Percentiles rank a stretch among this genome's conserved stretches.
phyloP scores from a whole-genome alignment of 176 grass and related monocot genomes.

The Zea luxurians region DNA sequence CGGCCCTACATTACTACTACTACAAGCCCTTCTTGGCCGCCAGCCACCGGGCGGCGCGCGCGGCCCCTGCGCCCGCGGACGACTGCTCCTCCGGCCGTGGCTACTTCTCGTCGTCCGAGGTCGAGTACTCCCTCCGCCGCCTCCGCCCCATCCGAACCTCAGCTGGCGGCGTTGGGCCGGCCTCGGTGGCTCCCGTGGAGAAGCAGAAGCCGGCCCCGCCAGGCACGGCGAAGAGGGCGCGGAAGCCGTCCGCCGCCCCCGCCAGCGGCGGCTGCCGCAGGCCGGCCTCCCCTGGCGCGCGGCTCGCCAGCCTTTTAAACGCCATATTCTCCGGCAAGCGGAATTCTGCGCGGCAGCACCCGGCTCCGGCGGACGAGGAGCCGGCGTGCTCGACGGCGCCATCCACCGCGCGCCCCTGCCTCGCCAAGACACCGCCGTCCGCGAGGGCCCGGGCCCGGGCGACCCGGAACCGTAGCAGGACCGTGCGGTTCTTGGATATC shows the following conservation, averaged over 20 bases:
- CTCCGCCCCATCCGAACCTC: slow-evolving; percentile 49
- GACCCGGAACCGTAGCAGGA: slow-evolving; percentile 42
- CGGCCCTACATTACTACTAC: slow-evolving; percentile 23
- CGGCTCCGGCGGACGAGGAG: slow-evolving; percentile 24
- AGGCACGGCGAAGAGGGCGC: slow-evolving; percentile 45
- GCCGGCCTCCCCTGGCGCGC: slow-evolving; percentile 73
- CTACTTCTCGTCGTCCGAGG: slow-evolving; percentile 83
- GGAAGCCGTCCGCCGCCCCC: slow-evolving; percentile 37
- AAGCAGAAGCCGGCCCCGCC: neutral
- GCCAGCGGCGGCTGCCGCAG: slow-evolving; percentile 37
- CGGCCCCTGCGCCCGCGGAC: slow-evolving; percentile 23
- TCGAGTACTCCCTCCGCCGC: slow-evolving; percentile 54
- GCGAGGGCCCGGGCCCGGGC: slow-evolving; percentile 31
- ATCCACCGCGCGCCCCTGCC: slow-evolving; percentile 64
- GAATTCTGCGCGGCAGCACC: neutral
- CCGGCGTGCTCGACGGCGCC: slow-evolving; percentile 59
- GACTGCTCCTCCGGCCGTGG: slow-evolving; percentile 64
- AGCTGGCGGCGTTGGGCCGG: neutral
- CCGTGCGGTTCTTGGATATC: slow-evolving; percentile 54
- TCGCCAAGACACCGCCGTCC: slow-evolving; percentile 53
- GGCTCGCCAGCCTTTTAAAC: slow-evolving; percentile 68
- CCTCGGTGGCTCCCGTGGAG: neutral
- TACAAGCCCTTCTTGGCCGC: slow-evolving; percentile 41
- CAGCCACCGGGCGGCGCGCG: slow-evolving; percentile 28
- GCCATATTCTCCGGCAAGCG: slow-evolving; percentile 65